Conservation (phyloP, 169 alveolate species). For the Plasmodium gallinaceum region DNA sequence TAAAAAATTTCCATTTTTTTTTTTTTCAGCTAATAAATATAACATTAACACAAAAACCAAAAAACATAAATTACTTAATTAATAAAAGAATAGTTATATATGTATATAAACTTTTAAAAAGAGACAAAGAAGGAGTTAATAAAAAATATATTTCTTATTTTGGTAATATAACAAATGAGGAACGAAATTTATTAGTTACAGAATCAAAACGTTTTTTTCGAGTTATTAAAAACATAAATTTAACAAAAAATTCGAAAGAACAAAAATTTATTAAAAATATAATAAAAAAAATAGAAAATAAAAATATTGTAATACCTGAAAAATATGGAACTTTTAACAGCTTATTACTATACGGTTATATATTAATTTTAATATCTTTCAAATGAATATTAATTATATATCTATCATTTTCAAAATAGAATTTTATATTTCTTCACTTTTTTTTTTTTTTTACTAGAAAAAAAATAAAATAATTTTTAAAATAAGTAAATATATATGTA, state of each 20-base stretch:
- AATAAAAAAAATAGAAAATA: constrained; percentile 26
- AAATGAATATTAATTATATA: no score
- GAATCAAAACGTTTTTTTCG: constrained; percentile 21
- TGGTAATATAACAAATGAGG: constrained; percentile 27
- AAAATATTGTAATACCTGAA: constrained; percentile 10
- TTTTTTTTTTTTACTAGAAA: no score
- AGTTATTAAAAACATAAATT: background rate
- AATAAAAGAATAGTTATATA: constrained; percentile 20
- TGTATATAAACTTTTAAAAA: constrained; percentile 55
- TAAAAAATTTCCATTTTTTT: background rate
- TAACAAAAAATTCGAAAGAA: constrained; percentile 19
- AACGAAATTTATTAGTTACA: constrained; percentile 5
- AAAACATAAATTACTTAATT: background rate
- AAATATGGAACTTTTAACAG: background rate
- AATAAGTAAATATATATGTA: background rate
- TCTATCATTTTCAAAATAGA: no score
- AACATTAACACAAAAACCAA: constrained; percentile 1
- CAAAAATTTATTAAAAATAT: constrained; percentile 25
- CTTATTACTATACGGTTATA: background rate
- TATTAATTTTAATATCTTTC: background rate
- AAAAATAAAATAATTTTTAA: no score
- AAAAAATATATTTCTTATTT: constrained; percentile 31
- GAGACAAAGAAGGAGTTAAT: constrained; percentile 49
- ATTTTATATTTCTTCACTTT: no score
- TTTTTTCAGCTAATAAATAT: constrained; percentile 5